Base-by-base conservation (phyloP, 2,329 filamentous ascomycete species). In the Epichloe gansuensis region DNA sequence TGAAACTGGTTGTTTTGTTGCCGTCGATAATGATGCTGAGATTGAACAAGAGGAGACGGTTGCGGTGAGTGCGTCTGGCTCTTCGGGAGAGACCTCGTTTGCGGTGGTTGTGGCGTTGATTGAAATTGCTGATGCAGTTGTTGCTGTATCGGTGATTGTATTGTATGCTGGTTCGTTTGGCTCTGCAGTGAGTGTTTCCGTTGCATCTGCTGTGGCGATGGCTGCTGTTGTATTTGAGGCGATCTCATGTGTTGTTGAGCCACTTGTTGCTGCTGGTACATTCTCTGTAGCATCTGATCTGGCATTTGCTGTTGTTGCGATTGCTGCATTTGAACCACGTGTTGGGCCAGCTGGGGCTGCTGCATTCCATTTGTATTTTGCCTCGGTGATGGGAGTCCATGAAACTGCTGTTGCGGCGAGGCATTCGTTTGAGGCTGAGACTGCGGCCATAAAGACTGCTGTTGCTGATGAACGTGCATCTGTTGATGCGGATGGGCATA, bases 41-140 rank as follows among this genome's bases (percentile, higher is more conserved):
- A 53, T 25, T 49, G 56, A 35, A 51, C 54, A 35, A 41, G 52
- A 44, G 42, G 58, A 45, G 50, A 56, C 38, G 42, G 58, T 34
- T 47, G 50, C 44, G 68, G 64, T 38, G 63, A 59, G 46, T 60
- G 60, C 51, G 60, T 55, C 49, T 58, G 59, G n/a, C 54, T 56
- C n/a, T 56, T 56, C 7, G 38, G 54, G 36, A 52, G 53, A 31
- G 52, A 54, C 43, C 31, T 23, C 36, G 38, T 48, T 25, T 52
- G 34, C 17, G 42, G 43, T 17, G 50, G 53, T 3, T 50, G 50
- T 5, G 53, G 53, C n/a, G 51, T 50, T 27, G 53, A 50, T 45
- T 59, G 59, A 49, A 58, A 61, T 43, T 59, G 59, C 45, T 61
- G 56, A 23, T 61, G 60, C 36, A 64, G 61, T 41, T 69, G 68